These are phyloP conservation scores for Marasmius oreades DNA, from an alignment of 1,284 basidiomycete genomes.

Conservation along the genomic window DNA sequence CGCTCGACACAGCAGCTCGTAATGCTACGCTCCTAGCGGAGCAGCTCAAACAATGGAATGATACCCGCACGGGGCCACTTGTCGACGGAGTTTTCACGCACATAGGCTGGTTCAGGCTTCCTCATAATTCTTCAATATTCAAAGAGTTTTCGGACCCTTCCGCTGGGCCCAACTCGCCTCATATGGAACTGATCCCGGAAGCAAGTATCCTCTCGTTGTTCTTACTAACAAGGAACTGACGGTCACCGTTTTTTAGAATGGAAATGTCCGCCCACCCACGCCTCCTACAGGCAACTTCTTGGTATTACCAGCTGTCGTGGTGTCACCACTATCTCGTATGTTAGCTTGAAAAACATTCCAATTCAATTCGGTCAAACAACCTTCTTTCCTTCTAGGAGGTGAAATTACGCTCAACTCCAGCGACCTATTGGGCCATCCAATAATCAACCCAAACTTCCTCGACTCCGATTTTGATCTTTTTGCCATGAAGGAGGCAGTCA, in stretches of 20 bases:
- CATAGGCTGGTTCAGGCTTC: constrained; percentile 22
- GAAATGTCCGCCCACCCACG: constrained; percentile 3
- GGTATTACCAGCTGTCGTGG: constrained; percentile 4
- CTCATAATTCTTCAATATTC: constrained; percentile 13
- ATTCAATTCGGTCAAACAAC: not conserved
- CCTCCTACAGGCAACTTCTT: constrained; percentile 13
- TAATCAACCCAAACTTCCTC: constrained; percentile 28
- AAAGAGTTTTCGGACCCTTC: constrained; percentile 15
- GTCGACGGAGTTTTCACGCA: constrained; percentile 17
- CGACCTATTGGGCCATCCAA: constrained; percentile 26
- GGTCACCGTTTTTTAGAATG: constrained; percentile 1
- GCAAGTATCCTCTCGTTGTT: not conserved
- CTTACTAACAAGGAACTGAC: not conserved
- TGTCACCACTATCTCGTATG: constrained; percentile 16
- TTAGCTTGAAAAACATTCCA: not conserved
- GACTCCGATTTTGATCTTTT: constrained; percentile 16
- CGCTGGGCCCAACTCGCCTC: constrained; percentile 17
- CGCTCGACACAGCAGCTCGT: constrained; percentile 18
- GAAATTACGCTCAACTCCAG: constrained; percentile 15
- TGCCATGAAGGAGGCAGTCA: constrained; percentile 16
- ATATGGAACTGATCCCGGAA: constrained; percentile 21
- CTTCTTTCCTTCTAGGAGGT: constrained; percentile 5
- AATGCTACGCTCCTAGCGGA: constrained; percentile 15
- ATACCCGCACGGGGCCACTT: constrained; percentile 20
- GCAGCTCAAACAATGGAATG: constrained; percentile 18